phyloP scores from a whole-genome alignment of 768 basidiomycete genomes.

The Termitomyces sp. region DNA sequence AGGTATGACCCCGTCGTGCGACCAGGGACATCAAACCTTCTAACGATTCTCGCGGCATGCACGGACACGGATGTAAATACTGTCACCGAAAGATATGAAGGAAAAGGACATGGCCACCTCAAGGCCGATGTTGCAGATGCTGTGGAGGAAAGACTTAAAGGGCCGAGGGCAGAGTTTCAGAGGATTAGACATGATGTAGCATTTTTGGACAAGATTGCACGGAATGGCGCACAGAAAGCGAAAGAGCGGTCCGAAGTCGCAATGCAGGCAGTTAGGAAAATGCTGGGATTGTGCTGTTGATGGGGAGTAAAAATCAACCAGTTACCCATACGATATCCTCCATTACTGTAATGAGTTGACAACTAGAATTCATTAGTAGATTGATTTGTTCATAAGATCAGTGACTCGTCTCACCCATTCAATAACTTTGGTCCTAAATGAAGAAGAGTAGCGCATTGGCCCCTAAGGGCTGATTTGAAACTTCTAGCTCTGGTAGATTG shows the following conservation, averaged over 20 bases:
- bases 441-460: too few species aligned
- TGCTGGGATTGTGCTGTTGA: slow-evolving; percentile 44
- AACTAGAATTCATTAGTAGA: not conserved
- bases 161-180: slow-evolving; percentile 66
- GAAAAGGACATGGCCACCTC: slow-evolving; percentile 55
- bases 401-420: not conserved
- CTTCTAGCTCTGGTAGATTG: too few species aligned
- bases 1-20: slow-evolving; percentile 77
- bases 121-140: slow-evolving; percentile 75
- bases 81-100: slow-evolving; percentile 46
- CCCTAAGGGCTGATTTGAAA: too few species aligned
- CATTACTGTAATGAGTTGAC: too few species aligned
- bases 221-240: slow-evolving; percentile 59
- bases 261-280: slow-evolving; percentile 59
- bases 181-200: slow-evolving; percentile 50
- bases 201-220: slow-evolving; percentile 59
- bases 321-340: not conserved
- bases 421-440: too few species aligned
- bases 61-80: slow-evolving; percentile 35
- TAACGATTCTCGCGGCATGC: slow-evolving; percentile 77
- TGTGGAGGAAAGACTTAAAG: slow-evolving; percentile 58
- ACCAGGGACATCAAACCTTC: slow-evolving; percentile 79
- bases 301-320: not conserved
- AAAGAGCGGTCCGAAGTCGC: slow-evolving; percentile 53
- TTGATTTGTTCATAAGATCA: not conserved